Base-by-base conservation (phyloP, 2,329 filamentous ascomycete genomes). In the Cladophialophora chaetospira region DNA sequence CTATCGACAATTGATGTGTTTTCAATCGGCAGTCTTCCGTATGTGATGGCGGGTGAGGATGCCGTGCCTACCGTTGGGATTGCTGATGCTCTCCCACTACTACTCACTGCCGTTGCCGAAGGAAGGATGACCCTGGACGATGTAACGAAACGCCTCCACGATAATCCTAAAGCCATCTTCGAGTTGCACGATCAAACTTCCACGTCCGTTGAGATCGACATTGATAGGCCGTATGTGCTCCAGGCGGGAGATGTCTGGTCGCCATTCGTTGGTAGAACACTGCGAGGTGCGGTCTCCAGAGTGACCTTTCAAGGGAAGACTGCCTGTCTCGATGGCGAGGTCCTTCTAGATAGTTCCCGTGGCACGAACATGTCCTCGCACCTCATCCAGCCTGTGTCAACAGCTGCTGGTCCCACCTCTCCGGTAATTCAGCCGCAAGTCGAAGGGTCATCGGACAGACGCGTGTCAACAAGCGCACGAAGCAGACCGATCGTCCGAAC, bases 91-190 rank as follows among this genome's bases (percentile, higher is more conserved):
- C 77, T 92, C 54, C 88, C 89, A 36, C 78, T 92, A 26, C 80
- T 92, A 53, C 80, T 92, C 66, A 90, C 87, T 13, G 89, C 88
- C 49, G 88, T 91, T 48, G 78, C 85, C 3, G 87, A 91, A 69
- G 88, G 88, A 60, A 86, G 80, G 67, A 73, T 92, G 66, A 89
- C 86, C 3, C 73, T 91, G 31, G 87, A 91, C 28, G 88, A 92
- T 68, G 81, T 92, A 70, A 87, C 83, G 69, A 70, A 75, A 53
- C 84, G 87, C 38, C 79, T 92, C 44, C 88, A 91, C 70, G 86
- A 89, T 68, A 91, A 91, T 70, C 88, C 88, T 2, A 88, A 88
- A 76, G 82, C 83, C 69, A 91, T 92, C 66, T 92, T 92, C 65
- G 88, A 92, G 75, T 81, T 92, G 48, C 88, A 92, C 63, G 88